These are phyloP conservation scores for Capsaspora owczarzaki DNA, from an alignment of 78 protist genomes.

Conservation along the genomic window DNA sequence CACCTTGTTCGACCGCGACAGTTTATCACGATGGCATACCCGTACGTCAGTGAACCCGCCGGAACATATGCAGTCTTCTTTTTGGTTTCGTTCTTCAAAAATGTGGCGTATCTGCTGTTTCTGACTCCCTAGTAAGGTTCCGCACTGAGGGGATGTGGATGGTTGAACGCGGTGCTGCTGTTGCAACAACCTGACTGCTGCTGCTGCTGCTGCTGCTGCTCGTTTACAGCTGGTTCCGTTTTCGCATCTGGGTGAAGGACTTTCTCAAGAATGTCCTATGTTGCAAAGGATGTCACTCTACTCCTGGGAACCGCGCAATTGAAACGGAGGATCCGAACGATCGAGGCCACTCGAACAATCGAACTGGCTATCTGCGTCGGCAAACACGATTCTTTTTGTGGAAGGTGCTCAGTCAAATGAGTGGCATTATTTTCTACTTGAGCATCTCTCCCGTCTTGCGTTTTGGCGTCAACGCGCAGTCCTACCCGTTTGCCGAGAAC, in stretches of 20 bases:
- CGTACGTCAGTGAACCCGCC: background rate
- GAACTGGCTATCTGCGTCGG: background rate
- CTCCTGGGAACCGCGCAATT: background rate
- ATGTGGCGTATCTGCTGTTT: conserved; percentile 7
- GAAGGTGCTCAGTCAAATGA: background rate
- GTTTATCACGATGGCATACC: background rate
- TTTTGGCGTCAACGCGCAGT: background rate
- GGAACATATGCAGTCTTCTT: background rate
- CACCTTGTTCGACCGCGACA: background rate
- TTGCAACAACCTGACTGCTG: background rate
- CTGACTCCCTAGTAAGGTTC: background rate
- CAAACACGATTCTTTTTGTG: background rate
- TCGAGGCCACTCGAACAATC: conserved; percentile 8
- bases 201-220: background rate
- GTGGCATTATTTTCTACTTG: background rate
- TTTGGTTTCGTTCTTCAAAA: background rate
- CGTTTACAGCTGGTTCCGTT: background rate
- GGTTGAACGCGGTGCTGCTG: background rate
- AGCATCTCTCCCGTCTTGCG: background rate
- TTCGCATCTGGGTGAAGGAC: conserved; percentile 4
- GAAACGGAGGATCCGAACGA: background rate
- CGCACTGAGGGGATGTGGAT: background rate
- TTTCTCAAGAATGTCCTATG: background rate
- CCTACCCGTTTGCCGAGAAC: background rate
- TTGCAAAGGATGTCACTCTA: background rate